phyloP scores from a whole-genome alignment of 495 filamentous ascomycete species.

The Talaromyces liani region DNA sequence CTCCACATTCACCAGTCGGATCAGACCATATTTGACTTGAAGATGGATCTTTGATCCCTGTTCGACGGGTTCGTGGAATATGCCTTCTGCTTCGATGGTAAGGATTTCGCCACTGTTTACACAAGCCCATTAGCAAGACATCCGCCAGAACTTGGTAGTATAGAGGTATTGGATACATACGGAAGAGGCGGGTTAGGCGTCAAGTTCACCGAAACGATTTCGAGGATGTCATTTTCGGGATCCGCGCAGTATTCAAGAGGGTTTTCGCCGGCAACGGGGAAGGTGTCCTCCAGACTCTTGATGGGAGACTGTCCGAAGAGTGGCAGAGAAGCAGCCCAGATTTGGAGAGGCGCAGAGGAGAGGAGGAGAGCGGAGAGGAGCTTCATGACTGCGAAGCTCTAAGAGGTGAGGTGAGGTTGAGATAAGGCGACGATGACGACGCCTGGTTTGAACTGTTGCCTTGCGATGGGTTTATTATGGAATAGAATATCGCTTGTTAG shows the following conservation, averaged over 20 bases:
- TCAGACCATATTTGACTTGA: constrained; percentile 88
- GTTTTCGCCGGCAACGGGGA: constrained; percentile 33
- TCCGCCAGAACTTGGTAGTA: neutral
- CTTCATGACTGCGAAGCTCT: constrained; percentile 33
- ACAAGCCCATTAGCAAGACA: neutral
- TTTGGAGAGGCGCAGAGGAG: constrained; percentile 25
- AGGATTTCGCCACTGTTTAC: constrained; percentile 64
- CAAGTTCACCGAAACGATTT: constrained; percentile 73
- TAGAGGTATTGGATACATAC: constrained; percentile 47
- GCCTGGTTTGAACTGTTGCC: neutral
- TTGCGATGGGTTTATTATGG: neutral
- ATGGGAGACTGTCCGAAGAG: constrained; percentile 26
- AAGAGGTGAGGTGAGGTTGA: neutral
- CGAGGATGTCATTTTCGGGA: constrained; percentile 54
- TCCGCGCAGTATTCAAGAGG: constrained; percentile 57
- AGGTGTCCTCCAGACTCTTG: constrained; percentile 9
- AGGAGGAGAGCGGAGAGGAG: constrained; percentile 33
- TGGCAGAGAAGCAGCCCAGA: constrained; percentile 25
- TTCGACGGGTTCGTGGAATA: constrained; percentile 57
- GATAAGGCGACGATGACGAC: constrained; percentile 2
- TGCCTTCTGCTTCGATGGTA: constrained; percentile 68
- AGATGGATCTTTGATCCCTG: constrained; percentile 72
- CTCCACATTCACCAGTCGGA: constrained; percentile 71
- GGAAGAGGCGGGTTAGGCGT: constrained; percentile 77
- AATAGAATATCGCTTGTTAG: neutral